phyloP scores from a whole-genome alignment of 768 basidiomycete species.

The Cystofilobasidium bisporidii region DNA sequence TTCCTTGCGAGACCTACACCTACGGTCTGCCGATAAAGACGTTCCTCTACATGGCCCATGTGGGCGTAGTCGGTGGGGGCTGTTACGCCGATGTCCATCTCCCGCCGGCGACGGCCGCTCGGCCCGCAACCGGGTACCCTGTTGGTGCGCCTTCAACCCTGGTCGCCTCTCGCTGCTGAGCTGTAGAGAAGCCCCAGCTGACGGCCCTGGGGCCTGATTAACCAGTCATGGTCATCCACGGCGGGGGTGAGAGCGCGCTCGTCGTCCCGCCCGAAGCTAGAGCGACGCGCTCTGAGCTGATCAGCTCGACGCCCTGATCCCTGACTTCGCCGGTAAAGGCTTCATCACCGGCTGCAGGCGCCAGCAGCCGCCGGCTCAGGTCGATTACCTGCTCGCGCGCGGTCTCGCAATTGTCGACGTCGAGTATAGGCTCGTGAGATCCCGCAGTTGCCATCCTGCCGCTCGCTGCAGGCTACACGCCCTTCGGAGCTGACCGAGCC shows the following conservation, averaged over 20 bases:
- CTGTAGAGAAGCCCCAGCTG: background rate
- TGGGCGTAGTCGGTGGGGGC: background rate
- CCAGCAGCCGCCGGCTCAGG: background rate
- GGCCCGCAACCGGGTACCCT: slow-evolving; percentile 2
- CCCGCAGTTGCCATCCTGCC: no score
- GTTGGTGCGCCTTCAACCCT: background rate
- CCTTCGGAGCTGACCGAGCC: no score
- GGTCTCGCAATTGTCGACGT: background rate
- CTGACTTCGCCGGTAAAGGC: no score
- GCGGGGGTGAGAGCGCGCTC: background rate
- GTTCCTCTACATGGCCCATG: slow-evolving; percentile 4
- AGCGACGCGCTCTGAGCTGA: no score
- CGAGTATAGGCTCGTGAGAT: background rate
- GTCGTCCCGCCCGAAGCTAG: no score
- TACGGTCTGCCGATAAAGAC: background rate
- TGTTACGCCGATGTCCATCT: slow-evolving; percentile 14
- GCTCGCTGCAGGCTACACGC: no score
- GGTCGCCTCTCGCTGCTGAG: background rate
- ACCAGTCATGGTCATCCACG: slow-evolving; percentile 16
- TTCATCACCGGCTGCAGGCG: background rate
- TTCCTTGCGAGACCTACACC: background rate
- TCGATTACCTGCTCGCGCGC: background rate
- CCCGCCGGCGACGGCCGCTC: background rate
- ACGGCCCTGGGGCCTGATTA: background rate
- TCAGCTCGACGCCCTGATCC: background rate